phyloP scores from a whole-genome alignment of 1,139 yeast species.

The Hemisphaericaspora subhashii region DNA sequence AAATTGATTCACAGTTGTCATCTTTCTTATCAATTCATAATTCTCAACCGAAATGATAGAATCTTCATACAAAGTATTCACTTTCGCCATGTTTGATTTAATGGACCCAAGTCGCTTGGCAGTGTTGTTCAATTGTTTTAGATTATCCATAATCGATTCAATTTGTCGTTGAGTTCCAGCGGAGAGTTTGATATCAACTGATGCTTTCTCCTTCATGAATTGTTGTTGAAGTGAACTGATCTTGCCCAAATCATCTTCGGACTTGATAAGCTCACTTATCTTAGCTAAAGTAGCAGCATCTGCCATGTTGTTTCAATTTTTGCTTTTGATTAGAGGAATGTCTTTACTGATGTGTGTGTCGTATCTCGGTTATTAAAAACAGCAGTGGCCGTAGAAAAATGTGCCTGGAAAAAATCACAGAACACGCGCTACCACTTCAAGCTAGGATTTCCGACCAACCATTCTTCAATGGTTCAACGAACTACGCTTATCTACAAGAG shows the following conservation, averaged over 20 bases:
- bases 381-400: too few relatives aligned
- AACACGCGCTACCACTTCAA: too few relatives aligned
- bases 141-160: conserved; percentile 47
- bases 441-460: too few relatives aligned
- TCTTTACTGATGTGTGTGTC: neutral
- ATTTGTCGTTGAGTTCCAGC: conserved; percentile 63
- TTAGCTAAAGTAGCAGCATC: conserved; percentile 45
- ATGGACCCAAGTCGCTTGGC: conserved; percentile 45
- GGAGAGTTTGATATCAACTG: conserved; percentile 69
- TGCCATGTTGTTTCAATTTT: too few relatives aligned
- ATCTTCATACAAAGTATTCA: conserved; percentile 56
- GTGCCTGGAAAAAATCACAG: too few relatives aligned
- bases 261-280: conserved; percentile 45
- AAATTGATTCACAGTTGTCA: conserved; percentile 70
- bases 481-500: neutral
- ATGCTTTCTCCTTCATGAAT: conserved; percentile 65
- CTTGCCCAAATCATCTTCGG: conserved; percentile 60
- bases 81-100: conserved; percentile 55
- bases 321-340: too few relatives aligned
- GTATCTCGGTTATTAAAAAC: too few relatives aligned
- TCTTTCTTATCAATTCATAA: conserved; percentile 57
- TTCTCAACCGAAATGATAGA: conserved; percentile 54
- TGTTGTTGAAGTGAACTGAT: conserved; percentile 56
- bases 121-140: conserved; percentile 37
- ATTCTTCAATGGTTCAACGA: too few relatives aligned